Evolutionary conservation across 345 rosid species (phyloP), one percentile per base, ranked within the genome.

Genomic region (Salix brachista): DNA sequence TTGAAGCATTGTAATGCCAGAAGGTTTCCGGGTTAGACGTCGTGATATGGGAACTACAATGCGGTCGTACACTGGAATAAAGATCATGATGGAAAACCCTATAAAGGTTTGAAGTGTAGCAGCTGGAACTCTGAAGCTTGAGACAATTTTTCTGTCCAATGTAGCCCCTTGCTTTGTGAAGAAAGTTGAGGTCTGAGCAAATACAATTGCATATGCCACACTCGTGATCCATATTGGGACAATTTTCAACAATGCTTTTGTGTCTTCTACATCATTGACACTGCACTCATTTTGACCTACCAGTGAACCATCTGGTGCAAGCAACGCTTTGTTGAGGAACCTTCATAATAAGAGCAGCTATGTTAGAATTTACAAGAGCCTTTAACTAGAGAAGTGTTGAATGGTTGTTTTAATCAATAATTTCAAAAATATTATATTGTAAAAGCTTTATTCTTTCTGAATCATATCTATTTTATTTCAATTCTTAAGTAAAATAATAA

Each of bases 81-180:
- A 70, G 10, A 80, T 25, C 14, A 64, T 2, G 52, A 70, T 65
- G 12, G 71, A 37, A 28, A 80, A 8, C 23, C 71, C 67, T 9
- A 65, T 70, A 18, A 71, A 80, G 23, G 46, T 50, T 64, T 80
- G 77, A 26, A 76, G 62, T 23, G 83, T 14, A 67, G 83, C 83
- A 6, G 80, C 72, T 18, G 83, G 80, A 42, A 80, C 25, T 4
- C 58, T 23, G 11, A 76, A 58, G 12, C 80, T 58, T 37, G 73
- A 72, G 26, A n/a, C 32, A 26, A 80, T 56, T 56, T 69, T 42
- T 72, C 80, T 80, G 44, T 80, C 70, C 83, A 80, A 58, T 1
- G 83, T 76, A 4, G 69, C 60, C 36, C 77, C 83, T 66, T 76
- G 83, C 67, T 67, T 80, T 1, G 80, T 80, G 72, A 76, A 80